Base-by-base conservation (phyloP, 768 basidiomycete genomes). In the Dictyophora rubrovolvata region DNA sequence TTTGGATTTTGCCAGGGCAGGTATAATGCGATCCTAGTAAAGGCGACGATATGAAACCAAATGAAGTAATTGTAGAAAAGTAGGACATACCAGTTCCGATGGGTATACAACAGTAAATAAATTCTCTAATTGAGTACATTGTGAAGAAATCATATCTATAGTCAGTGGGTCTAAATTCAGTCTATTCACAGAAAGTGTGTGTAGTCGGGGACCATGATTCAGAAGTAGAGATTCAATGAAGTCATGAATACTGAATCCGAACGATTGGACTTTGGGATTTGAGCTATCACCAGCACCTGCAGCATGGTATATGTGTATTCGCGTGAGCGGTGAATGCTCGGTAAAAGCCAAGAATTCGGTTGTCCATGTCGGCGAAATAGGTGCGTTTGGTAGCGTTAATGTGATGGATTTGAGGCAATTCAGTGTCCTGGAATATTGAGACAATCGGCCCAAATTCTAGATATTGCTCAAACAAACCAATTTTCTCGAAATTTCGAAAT, bases 121-220 rank as follows among this genome's bases (percentile, higher is more conserved):
- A 62, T 87, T 77, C 62, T 85, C 77, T 9, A 91, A 74, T 7
- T 66, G 69, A 0, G 69, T 59, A 60, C 87, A 88, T 17, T 74
- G 68, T 10, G 64, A 60, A 63, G 87, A 89, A 9, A 91, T 77
- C 28, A 75, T 70, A 18, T 71, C 67, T 34, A 91, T 71, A 0
- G 77, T 73, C 11, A 70, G 68, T 20, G 82, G 66, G 63, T 74
- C 72, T 57, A 89, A 76, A 3, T 75, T 71, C 75, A 86, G 81
- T 23, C 85, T 75, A 64, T 88, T 80, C 1, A 88, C 75, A 12
- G 83, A 84, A 62, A 90, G 79, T 11, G 77, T 73, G 23, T 66
- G 72, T 5, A 92, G 73, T 16, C 76, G 75, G 16, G 66, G 63
- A 0, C 79, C 77, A 56, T 89, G 88, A 9, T 65, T 65, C 2